phyloP scores from a whole-genome alignment of 768 basidiomycete genomes.

The Tricholoma flavovirens region DNA sequence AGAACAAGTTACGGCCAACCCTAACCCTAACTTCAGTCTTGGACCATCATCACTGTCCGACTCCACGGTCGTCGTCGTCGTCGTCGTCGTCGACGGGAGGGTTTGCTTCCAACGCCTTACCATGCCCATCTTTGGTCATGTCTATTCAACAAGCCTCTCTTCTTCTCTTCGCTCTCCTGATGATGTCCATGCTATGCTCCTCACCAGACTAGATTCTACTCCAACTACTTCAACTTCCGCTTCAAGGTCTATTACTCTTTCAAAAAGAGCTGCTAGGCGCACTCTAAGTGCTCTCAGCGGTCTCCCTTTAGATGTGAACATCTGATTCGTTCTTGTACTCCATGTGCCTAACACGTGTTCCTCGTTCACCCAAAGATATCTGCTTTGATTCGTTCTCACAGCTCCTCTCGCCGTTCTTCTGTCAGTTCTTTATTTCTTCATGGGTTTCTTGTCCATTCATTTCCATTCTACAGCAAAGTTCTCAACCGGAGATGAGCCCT shows the following conservation, averaged over 20 bases:
- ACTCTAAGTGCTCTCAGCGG: slow-evolving; percentile 25
- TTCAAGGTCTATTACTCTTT: slow-evolving; percentile 5
- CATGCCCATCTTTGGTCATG: slow-evolving; percentile 2
- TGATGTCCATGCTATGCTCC: slow-evolving; percentile 2
- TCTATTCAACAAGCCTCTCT: not conserved
- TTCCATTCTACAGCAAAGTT: not conserved
- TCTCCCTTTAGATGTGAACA: slow-evolving; percentile 29
- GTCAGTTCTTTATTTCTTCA: slow-evolving; percentile 16
- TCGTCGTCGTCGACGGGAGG: not conserved
- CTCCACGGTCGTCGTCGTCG: not conserved
- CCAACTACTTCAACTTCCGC: slow-evolving; percentile 5
- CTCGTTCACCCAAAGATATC: slow-evolving; percentile 28
- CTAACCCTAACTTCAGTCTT: slow-evolving; percentile 5
- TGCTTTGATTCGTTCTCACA: slow-evolving; percentile 36
- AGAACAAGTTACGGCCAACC: not conserved
- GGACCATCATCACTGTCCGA: not conserved
- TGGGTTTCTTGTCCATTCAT: not conserved
- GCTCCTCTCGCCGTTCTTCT: slow-evolving; percentile 21
- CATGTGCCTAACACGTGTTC: slow-evolving; percentile 48
- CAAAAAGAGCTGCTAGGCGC: slow-evolving; percentile 12
- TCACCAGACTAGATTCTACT: slow-evolving; percentile 6
- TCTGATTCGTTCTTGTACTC: slow-evolving; percentile 11
- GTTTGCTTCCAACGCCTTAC: not conserved
- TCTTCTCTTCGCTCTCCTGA: not conserved
- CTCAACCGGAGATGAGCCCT: slow-evolving; percentile 9